Evolutionary conservation across 345 rosid species (phyloP), one percentile per base, ranked within the genome.

Genomic region (Psidium guajava): DNA sequence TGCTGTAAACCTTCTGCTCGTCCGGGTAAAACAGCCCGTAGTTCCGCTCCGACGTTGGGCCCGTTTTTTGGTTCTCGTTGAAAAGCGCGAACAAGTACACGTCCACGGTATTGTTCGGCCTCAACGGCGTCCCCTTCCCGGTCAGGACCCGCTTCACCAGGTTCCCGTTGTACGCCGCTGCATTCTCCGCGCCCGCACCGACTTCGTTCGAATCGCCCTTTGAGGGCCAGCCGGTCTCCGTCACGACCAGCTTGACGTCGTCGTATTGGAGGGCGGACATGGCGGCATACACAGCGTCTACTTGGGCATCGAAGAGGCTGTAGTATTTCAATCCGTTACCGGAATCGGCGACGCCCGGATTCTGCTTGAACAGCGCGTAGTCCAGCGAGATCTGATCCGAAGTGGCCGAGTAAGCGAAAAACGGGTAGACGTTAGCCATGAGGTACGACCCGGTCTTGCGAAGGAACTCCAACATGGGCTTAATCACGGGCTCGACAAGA

Each of bases 161-260:
- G 20, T 97, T 96, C 4, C 97, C 95, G 83, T 98, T 98, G 83
- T 98, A 98, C 1, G 99, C 83, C 42, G 94, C 98, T 40, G 98
- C 99, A 86, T 96, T 98, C 11, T 82, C 91, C 5, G 86, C 40
- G 11, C 93, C 88, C 0, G 98, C 95, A 1, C 99, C 99, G 44
- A 90, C 64, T 89, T 98, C 99, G 12, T 90, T 91, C 87, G 89
- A 86, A 54, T 95, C 99, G 0, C 99, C 99, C n/a, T 88, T 89
- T 0, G 99, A 98, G 3, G 99, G 99, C 99, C 99, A 98, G 0
- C 99, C 98, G 0, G 99, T 98, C 90, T 98, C 99, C 36, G 95
- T 91, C 53, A 98, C 95, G 32, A 91, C 95, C 22, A 96, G 58
- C 83, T 89, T 90, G 3, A 98, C 85, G 89, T 94, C 96, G 83